Evolutionary conservation across 371 early-diverging fungal genomes (phyloP), one percentile per base, ranked within the genome.

Genomic region (Fennellomyces sp.): DNA sequence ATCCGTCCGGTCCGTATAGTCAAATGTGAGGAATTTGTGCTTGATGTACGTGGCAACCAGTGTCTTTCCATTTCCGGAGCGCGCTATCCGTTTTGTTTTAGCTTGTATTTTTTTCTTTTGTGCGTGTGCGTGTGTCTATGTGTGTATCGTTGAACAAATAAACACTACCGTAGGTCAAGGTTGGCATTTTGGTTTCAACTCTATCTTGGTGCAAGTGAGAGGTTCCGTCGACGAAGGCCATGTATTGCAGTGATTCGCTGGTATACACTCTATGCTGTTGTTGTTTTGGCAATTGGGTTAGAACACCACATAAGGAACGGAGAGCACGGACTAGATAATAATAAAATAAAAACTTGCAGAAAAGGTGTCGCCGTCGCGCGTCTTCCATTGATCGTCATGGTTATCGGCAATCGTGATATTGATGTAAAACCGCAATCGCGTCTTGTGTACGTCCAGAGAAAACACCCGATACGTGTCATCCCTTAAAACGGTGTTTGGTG

Each of bases 161-260:
- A n/a, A n/a, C n/a, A n/a, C n/a, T n/a, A n/a, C n/a, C n/a, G n/a
- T n/a, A 42, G 17, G 45, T 19, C 21, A 23, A 49, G 19, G 50
- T 52, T 3, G 78, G 78, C 69, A 70, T 71, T 15, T 71, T 56
- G 21, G 65, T 60, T 26, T 69, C 52, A 1, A 67, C 64, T 13
- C 70, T 60, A 42, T 78, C 75, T 26, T 54, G 54, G n/a, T 74
- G 75, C 13, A 60, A 71, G 55, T 58, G 62, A 26, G 72, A 68
- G 12, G 67, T 66, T n/a, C 65, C 66, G 48, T 75, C 75, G 13
- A 69, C 69, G 56, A 65, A 70, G 23, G 71, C 71, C 53, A 65
- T 64, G 35, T 75, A 65, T 36, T 78, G 70, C 3, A 70, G n/a
- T n/a, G 45, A 42, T 4, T 42, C 45, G 7, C 45, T 25, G 3